phyloP scores from a whole-genome alignment of 2,329 filamentous ascomycete species.

The Paecilomyces sp. region DNA sequence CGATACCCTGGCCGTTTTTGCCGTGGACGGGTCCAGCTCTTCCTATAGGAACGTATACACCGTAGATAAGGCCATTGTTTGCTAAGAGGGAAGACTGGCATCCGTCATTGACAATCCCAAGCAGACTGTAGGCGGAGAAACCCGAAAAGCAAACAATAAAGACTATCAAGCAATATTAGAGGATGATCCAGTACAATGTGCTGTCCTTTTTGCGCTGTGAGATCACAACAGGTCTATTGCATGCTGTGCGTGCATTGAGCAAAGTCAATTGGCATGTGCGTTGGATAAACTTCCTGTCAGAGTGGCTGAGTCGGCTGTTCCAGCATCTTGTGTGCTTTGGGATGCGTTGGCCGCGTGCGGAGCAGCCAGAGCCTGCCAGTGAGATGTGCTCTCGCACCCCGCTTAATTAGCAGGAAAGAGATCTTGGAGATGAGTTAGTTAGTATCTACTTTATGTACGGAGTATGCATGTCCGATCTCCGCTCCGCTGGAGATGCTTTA shows the following conservation, averaged over 20 bases:
- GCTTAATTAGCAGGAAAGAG: neutral
- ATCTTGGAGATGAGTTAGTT: neutral
- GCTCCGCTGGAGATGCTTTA: neutral
- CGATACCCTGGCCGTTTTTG: neutral
- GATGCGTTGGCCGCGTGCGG: neutral
- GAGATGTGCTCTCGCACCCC: neutral
- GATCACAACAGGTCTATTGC: too few relatives aligned
- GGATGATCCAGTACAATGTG: neutral
- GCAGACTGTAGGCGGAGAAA: neutral
- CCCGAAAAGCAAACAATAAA: neutral
- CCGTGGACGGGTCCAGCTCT: neutral
- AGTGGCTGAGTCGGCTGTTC: neutral
- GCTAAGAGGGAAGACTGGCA: neutral
- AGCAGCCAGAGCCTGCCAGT: neutral
- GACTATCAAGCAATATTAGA: neutral
- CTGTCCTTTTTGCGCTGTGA: too few relatives aligned
- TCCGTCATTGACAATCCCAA: neutral
- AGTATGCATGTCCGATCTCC: neutral
- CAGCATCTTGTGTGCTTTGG: neutral
- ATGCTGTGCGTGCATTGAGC: neutral
- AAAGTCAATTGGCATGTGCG: neutral
- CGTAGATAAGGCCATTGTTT: neutral
- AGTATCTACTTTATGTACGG: neutral
- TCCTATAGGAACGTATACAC: neutral
- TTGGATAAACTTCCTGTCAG: neutral